Percentiles rank a stretch among this genome's conserved stretches.
Evolutionary conservation across 2,329 filamentous ascomycete species (phyloP).

Genomic region (Aaosphaeria arxii): DNA sequence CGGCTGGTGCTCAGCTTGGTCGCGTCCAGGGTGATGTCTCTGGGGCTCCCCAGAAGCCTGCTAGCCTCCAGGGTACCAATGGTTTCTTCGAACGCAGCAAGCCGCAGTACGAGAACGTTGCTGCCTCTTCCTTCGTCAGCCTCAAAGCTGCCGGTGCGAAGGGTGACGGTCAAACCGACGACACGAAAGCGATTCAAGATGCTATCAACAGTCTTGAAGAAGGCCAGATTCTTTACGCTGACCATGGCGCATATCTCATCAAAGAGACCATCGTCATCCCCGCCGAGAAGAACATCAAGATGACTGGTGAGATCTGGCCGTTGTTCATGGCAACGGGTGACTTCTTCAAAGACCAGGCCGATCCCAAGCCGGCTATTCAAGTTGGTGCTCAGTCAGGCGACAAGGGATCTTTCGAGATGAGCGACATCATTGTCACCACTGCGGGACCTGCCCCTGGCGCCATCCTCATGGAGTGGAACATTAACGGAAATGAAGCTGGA

Average conservation of each 20-base stretch:
- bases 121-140: constrained; percentile 71
- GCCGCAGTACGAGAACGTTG: constrained; percentile 76
- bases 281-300: constrained; percentile 67
- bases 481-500: constrained; percentile 65
- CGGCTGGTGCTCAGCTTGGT: constrained; percentile 40
- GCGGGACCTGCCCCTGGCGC: constrained; percentile 80
- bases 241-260: constrained; percentile 62
- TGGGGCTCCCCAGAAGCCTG: constrained; percentile 59
- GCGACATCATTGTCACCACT: constrained; percentile 82
- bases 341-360: constrained; percentile 69
- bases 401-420: constrained; percentile 78
- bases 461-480: constrained; percentile 89
- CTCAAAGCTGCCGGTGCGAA: constrained; percentile 80
- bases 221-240: constrained; percentile 62
- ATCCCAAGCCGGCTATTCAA: constrained; percentile 82
- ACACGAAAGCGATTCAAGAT: constrained; percentile 79
- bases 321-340: constrained; percentile 78
- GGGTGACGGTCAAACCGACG: constrained; percentile 84
- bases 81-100: constrained; percentile 80
- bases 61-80: constrained; percentile 63
- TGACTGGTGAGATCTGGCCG: constrained; percentile 90
- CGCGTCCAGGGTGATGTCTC: constrained; percentile 55
- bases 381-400: constrained; percentile 72
- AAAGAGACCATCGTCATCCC: constrained; percentile 59
- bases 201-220: constrained; percentile 66